Percentiles rank a stretch among this genome's conserved stretches.
Evolutionary conservation across 2,329 filamentous ascomycete genomes (phyloP).

Genomic region (Alternaria novae-zelandiae): DNA sequence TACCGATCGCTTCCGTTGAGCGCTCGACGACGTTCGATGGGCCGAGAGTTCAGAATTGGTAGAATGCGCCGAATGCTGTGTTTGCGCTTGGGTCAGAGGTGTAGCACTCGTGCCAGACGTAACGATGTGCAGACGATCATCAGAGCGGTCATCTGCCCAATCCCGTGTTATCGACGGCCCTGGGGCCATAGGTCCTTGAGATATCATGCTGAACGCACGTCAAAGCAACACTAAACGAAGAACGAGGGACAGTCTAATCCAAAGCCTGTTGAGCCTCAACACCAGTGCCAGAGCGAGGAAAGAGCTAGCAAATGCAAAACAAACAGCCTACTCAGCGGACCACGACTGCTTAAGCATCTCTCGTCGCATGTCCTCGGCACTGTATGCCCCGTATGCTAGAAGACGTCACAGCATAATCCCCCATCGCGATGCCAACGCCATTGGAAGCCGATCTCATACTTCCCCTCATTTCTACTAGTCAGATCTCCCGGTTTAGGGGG

Average conservation of each 20-base stretch:
- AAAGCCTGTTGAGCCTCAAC: not conserved
- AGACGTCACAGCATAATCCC: conserved; percentile 19
- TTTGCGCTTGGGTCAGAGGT: conserved; percentile 23
- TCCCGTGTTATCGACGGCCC: conserved; percentile 26
- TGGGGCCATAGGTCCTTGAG: conserved; percentile 21
- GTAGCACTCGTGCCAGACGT: conserved; percentile 17
- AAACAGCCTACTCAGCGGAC: not conserved
- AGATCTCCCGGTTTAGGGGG: conserved; percentile 1
- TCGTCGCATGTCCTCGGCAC: conserved; percentile 5
- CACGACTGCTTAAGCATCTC: conserved; percentile 9
- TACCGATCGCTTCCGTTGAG: conserved; percentile 29
- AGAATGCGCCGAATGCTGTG: conserved; percentile 23
- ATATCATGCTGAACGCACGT: conserved; percentile 4
- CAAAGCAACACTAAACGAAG: not conserved
- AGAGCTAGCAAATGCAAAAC: not conserved
- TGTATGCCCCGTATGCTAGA: not conserved
- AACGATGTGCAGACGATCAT: conserved; percentile 12
- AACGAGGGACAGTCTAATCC: not conserved
- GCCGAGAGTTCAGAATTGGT: conserved; percentile 11
- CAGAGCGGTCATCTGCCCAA: conserved; percentile 21
- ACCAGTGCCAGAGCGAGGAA: not conserved
- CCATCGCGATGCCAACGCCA: not conserved
- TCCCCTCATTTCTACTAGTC: conserved; percentile 15
- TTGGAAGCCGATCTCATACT: conserved; percentile 8
- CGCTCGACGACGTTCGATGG: conserved; percentile 30